phyloP scores from a whole-genome alignment of 225 moss, liverwort and hornwort genomes.

The Antitrichia curtipendula region DNA sequence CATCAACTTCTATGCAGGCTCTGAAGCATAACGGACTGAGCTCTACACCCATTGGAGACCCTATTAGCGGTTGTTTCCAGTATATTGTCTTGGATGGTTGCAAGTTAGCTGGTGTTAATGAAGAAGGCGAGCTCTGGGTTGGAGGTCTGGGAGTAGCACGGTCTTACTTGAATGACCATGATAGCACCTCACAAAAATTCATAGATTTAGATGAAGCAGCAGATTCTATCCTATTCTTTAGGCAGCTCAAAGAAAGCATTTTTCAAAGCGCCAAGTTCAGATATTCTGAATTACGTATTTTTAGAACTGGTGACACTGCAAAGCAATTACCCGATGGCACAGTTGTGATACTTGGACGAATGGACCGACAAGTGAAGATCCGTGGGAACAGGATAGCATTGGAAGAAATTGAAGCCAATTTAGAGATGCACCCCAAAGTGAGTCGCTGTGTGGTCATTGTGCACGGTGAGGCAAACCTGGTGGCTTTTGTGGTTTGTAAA shows the following conservation, averaged over 20 bases:
- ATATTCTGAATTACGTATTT: not conserved
- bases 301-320: constrained; percentile 24
- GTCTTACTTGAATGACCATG: constrained; percentile 25
- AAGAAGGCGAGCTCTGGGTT: constrained; percentile 44
- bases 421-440: constrained; percentile 22
- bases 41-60: constrained; percentile 22
- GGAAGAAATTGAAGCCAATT: constrained; percentile 22
- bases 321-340: constrained; percentile 14
- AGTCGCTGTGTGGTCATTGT: constrained; percentile 12
- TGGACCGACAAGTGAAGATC: constrained; percentile 31
- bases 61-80: not conserved
- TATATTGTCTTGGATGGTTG: not conserved
- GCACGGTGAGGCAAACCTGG: constrained; percentile 7
- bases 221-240: not conserved
- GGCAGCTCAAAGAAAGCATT: not conserved
- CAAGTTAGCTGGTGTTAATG: constrained; percentile 6
- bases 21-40: not conserved
- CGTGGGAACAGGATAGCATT: constrained; percentile 29
- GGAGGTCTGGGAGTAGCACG: constrained; percentile 28
- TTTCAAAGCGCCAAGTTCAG: not conserved
- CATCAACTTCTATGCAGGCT: not conserved
- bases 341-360: constrained; percentile 23
- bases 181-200: constrained; percentile 4
- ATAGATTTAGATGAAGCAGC: not conserved
- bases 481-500: constrained; percentile 21